These are phyloP conservation scores for Tillandsia leiboldiana DNA, from an alignment of 176 grass and related monocot species.

Conservation along the genomic window DNA sequence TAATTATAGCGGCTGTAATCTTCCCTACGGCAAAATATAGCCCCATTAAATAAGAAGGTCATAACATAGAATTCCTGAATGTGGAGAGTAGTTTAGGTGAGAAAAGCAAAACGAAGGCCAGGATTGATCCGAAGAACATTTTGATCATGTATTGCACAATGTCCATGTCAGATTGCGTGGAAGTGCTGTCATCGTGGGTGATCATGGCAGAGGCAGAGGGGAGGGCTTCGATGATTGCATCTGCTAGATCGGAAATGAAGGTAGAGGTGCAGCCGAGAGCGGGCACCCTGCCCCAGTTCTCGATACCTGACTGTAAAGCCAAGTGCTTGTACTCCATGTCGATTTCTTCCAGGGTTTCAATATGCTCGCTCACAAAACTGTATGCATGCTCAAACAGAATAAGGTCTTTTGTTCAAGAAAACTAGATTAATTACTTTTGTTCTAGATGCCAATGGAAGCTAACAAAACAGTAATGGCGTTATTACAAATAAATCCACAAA, in stretches of 20 bases:
- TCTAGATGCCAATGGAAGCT: background rate
- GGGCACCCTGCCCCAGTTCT: constrained; percentile 94
- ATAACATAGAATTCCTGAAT: constrained; percentile 46
- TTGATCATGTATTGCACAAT: constrained; percentile 44
- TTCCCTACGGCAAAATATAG: too few relatives aligned
- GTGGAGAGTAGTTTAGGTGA: constrained; percentile 58
- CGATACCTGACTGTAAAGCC: constrained; percentile 76
- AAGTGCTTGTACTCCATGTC: constrained; percentile 99
- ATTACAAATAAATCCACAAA: background rate
- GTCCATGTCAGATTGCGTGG: constrained; percentile 29
- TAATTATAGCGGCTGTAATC: too few relatives aligned
- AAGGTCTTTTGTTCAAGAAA: background rate
- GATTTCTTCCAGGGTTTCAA: constrained; percentile 93
- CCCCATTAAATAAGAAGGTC: background rate
- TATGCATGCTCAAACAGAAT: background rate
- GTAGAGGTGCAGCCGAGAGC: constrained; percentile 62
- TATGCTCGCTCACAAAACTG: constrained; percentile 98
- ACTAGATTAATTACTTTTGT: background rate
- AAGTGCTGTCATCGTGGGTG: constrained; percentile 13
- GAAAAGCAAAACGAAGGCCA: constrained; percentile 62
- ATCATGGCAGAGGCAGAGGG: constrained; percentile 41
- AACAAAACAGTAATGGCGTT: background rate
- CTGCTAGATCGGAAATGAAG: constrained; percentile 79
- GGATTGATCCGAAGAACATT: constrained; percentile 65
- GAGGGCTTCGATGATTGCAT: constrained; percentile 66